phyloP scores from a whole-genome alignment of 2,329 filamentous ascomycete species.

The Phyllosticta capitalensis region DNA sequence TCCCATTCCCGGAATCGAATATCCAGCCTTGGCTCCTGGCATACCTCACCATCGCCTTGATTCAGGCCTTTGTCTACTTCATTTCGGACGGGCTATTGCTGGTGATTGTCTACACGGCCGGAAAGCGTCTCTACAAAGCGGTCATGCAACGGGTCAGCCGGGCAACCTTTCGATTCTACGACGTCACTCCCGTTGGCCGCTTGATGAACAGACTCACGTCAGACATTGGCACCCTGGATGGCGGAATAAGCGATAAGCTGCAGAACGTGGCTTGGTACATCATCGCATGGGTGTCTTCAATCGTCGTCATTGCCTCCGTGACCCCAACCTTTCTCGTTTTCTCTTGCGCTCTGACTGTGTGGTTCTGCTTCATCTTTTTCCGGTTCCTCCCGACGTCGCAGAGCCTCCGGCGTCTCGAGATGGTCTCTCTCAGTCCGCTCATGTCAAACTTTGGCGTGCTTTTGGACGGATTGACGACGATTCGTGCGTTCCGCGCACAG shows the following conservation, averaged over 20 bases:
- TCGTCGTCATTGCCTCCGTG: constrained; percentile 68
- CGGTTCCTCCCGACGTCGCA: constrained; percentile 76
- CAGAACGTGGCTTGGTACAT: constrained; percentile 59
- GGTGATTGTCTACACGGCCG: constrained; percentile 70
- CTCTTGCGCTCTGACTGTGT: constrained; percentile 54
- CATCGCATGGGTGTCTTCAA: constrained; percentile 62
- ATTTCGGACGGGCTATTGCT: constrained; percentile 59
- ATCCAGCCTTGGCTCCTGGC: constrained; percentile 65
- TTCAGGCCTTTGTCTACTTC: constrained; percentile 35
- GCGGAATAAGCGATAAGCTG: constrained; percentile 68
- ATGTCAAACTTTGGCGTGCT: constrained; percentile 90
- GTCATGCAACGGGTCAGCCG: constrained; percentile 66
- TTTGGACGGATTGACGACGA: constrained; percentile 75
- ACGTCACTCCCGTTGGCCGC: constrained; percentile 77
- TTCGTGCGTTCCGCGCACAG: constrained; percentile 74
- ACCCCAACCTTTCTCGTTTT: constrained; percentile 70
- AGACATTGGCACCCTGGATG: constrained; percentile 83
- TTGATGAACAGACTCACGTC: constrained; percentile 89
- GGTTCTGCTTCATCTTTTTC: constrained; percentile 66
- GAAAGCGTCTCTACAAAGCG: constrained; percentile 62
- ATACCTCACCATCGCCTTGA: constrained; percentile 51
- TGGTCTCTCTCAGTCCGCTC: constrained; percentile 78
- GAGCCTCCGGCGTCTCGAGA: constrained; percentile 72
- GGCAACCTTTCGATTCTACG: constrained; percentile 83
- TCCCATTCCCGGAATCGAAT: constrained; percentile 59